These are phyloP conservation scores for Auricularia sp. DNA, from an alignment of 768 basidiomycete genomes.

Conservation along the genomic window DNA sequence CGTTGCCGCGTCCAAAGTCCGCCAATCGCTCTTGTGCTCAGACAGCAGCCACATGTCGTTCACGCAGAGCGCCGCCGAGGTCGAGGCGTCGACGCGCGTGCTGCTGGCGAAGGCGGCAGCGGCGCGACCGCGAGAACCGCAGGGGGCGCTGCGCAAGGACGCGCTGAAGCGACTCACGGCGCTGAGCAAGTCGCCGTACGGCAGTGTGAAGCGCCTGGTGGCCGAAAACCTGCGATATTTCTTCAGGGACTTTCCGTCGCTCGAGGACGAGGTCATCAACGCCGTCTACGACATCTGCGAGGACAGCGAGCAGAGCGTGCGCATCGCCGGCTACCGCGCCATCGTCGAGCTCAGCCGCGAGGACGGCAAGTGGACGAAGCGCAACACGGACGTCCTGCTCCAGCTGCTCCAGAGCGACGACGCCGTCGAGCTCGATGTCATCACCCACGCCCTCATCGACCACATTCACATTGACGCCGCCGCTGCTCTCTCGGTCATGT, in stretches of 20 bases:
- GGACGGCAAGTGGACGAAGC: conserved; percentile 49
- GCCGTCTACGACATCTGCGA: conserved; percentile 74
- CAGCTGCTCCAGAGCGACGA: conserved; percentile 70
- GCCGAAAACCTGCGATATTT: conserved; percentile 47
- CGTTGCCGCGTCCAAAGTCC: too few relatives aligned
- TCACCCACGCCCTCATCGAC: conserved; percentile 47
- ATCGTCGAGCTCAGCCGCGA: conserved; percentile 41
- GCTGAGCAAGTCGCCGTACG: conserved; percentile 38
- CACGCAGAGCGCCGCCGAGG: not conserved
- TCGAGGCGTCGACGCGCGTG: not conserved
- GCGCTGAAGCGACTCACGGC: conserved; percentile 41
- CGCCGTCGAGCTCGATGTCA: conserved; percentile 50
- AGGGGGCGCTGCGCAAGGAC: conserved; percentile 1
- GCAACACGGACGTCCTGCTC: conserved; percentile 68
- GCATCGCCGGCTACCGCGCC: conserved; percentile 58
- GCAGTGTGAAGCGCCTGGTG: conserved; percentile 44
- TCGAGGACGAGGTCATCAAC: conserved; percentile 68
- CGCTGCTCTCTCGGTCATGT: conserved; percentile 54
- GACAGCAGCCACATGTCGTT: too few relatives aligned
- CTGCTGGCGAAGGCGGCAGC: not conserved
- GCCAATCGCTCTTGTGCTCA: too few relatives aligned
- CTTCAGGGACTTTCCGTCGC: conserved; percentile 57
- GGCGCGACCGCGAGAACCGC: not conserved
- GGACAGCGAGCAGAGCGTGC: conserved; percentile 49
- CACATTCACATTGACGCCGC: conserved; percentile 57